Evolutionary conservation across 768 basidiomycete genomes (phyloP), one percentile per base, ranked within the genome.

Genomic region (Sporobolomyces roseus): DNA sequence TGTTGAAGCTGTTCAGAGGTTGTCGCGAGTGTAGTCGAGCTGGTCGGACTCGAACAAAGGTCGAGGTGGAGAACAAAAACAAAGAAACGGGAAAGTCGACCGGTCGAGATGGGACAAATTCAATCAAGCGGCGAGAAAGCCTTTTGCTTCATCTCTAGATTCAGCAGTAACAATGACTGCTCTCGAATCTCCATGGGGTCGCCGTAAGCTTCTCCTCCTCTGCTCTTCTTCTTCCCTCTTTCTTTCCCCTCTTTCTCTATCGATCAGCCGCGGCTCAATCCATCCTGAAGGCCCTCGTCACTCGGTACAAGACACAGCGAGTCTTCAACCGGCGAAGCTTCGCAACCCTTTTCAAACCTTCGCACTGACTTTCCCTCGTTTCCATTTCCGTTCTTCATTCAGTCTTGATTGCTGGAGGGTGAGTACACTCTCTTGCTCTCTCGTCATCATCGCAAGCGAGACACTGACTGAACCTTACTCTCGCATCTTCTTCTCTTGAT

Each of bases 371-470:
- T 21, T 46, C 23, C 45, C 23, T 46, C 45, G 12, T 46, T 23
- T 46, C 45, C 23, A 17, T 9, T 17, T 49, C 63, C 48, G 27
- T 10, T n/a, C 46, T 32, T 35, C 16, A 5, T 0, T 1, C 58
- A 72, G 66, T 72, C 25, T 45, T 72, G 2, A 61, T 72, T 29
- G 70, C 70, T 8, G 70, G 70, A 25, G 70, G 70, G 70, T 71
- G 32, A 51, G 61, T 49, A 12, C 23, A 30, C 12, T 35, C 10
- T 55, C n/a, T 30, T 25, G 4, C 25, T 14, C 27, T 23, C 32
- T n/a, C 35, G 29, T 13, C n/a, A 4, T 25, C 48, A 2, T 23
- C 14, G 36, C 65, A 36, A 3, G 35, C 10, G 17, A 41, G 38
- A 17, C 52, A 53, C 52, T 53, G 30, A 53, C 52, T 4, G 13